Evolutionary conservation across 2,329 filamentous ascomycete species (phyloP), one percentile per base, ranked within the genome.

Genomic region (Zasmidium angulare): DNA sequence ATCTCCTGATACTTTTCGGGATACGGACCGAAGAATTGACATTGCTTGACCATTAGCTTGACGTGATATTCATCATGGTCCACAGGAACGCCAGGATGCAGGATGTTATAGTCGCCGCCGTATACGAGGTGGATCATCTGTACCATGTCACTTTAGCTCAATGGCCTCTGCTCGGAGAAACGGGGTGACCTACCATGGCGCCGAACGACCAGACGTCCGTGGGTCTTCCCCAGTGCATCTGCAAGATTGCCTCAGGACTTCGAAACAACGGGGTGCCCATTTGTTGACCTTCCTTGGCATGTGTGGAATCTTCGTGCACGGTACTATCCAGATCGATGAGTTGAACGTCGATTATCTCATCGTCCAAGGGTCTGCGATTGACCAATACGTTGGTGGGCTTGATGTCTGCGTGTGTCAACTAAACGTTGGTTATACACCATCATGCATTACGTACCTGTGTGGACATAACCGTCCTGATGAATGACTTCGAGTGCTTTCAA

Each of bases 201-300:
- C 75, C 72, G 58, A 76, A 75, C 24, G 73, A 76, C 73, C 72
- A 78, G 58, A 78, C 75, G 58, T 77, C 74, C 31, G 72, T 70
- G 14, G 75, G 64, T 21, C 69, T 72, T 46, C 70, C 73, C 73
- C 74, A 77, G 22, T 60, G 63, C 43, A 73, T 59, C 53, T 69
- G 51, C 26, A 75, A 53, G 55, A 68, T 60, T 1, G 70, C 65
- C 62, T 77, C 73, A 51, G 72, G 71, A 55, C 75, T 77, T 54
- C 72, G 59, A 61, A 71, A 78, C 19, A 77, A 72, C 20, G 70
- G 57, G 36, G 74, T 67, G 53, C 75, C 74, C 9, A 77, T 72
- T 50, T 59, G 1, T 1, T 65, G 61, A 19, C 70, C 68, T 17
- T 70, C 66, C 23, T 24, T 58, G 9, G 62, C 58, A 58, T 68